Base-by-base conservation (phyloP, 306 rosid species). In the Betula pendula region DNA sequence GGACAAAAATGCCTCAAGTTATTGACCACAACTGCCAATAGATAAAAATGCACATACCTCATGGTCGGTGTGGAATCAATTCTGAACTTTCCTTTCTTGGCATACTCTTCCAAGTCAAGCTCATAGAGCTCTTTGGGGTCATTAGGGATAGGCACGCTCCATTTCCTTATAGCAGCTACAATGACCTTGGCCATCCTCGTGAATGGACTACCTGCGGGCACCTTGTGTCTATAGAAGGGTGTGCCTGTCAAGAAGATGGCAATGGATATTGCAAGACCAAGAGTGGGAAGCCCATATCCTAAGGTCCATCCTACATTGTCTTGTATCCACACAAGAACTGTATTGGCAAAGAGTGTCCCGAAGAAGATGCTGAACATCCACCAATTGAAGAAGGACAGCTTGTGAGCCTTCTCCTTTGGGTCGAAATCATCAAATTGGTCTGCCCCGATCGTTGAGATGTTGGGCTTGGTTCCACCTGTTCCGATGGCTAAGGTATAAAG, bases 311-410 rank as follows among this genome's bases (percentile, higher is more conserved):
- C 99, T 25, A 96, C 86, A 72, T 92, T 91, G 72, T 92, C 99
- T 75, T 92, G 98, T 33, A 96, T 77, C 71, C 91, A 96, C 0
- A 96, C 98, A n/a, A 96, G 85, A 10, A 90, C 81, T 5, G 94
- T 82, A 13, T 90, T 89, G 74, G 99, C 97, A 77, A 96, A 87
- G 51, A 94, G 75, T 7, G 93, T 96, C 19, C 98, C 97, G 12
- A 89, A 75, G 85, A 94, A 94, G 24, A 96, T 89, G 71, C 97
- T 94, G 51, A 94, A 94, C 97, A 92, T 90, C 98, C 98, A 94
- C 98, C 98, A 95, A 24, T 95, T 95, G 88, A 95, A 95, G 88
- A 95, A 95, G 2, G 97, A 95, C 2, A 89, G 88, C 73, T 95
- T 95, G 0, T 84, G 84, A 8, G 79, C 75, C 77, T 95, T 95